Evolutionary conservation across 805 yeast genomes (phyloP).

Genomic region (Kodamaea sagamina): DNA sequence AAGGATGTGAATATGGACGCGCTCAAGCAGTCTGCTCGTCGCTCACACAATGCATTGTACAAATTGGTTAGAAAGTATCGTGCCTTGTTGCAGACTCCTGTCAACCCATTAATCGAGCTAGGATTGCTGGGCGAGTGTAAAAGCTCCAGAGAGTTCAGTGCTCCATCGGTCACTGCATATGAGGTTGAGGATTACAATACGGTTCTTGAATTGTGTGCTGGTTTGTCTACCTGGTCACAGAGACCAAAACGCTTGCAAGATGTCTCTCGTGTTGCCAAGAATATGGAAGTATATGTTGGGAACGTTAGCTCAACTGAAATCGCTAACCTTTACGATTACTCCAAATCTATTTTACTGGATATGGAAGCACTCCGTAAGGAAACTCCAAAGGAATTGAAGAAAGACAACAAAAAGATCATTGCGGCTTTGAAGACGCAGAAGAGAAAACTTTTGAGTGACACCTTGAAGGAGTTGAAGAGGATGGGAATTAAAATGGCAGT

Average conservation of each 20-base stretch:
- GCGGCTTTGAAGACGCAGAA: conserved; percentile 82
- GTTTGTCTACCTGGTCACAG: conserved; percentile 49
- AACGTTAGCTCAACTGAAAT: conserved; percentile 34
- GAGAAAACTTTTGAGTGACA: conserved; percentile 71
- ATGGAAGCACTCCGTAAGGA: conserved; percentile 67
- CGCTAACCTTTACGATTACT: conserved; percentile 56
- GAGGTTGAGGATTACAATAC: background rate
- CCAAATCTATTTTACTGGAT: conserved; percentile 54
- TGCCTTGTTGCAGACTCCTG: conserved; percentile 52
- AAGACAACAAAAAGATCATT: conserved; percentile 69
- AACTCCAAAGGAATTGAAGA: conserved; percentile 71
- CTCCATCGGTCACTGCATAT: background rate
- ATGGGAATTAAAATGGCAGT: conserved; percentile 74
- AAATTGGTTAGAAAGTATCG: conserved; percentile 84
- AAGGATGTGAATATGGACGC: conserved; percentile 94
- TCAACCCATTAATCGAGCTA: conserved; percentile 56
- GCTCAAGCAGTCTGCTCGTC: conserved; percentile 87
- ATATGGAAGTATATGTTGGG: conserved; percentile 53
- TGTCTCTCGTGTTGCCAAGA: conserved; percentile 49
- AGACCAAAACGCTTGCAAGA: conserved; percentile 62
- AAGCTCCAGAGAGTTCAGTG: conserved; percentile 12
- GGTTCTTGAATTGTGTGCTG: background rate
- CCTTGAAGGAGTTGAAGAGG: conserved; percentile 69
- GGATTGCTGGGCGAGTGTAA: conserved; percentile 42
- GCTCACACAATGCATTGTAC: conserved; percentile 82